phyloP scores from a whole-genome alignment of 331 rosid species.

The Rosa hybrid region DNA sequence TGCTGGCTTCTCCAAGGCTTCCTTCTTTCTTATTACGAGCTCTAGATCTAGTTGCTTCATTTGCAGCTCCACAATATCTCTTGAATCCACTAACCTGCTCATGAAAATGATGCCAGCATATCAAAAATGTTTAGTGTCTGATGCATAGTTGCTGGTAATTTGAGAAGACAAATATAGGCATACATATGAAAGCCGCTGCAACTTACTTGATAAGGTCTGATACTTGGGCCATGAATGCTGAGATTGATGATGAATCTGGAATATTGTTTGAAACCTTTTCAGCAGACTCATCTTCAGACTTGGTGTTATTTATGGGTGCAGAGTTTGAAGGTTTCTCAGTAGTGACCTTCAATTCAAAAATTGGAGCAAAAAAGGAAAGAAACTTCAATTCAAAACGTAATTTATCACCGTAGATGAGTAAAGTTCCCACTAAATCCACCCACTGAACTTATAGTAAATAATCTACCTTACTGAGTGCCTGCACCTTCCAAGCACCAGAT shows the following conservation, averaged over 20 bases:
- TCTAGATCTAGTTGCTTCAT: conserved; percentile 80
- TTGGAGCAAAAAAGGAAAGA: conserved; percentile 4
- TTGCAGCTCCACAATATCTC: conserved; percentile 82
- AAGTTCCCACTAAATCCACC: background rate
- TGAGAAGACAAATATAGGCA: conserved; percentile 8
- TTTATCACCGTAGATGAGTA: conserved; percentile 1
- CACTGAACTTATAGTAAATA: background rate
- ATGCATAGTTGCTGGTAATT: conserved; percentile 6
- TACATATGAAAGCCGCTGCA: background rate
- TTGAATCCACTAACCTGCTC: conserved; percentile 84
- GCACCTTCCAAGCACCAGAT: conserved; percentile 36
- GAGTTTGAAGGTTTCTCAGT: conserved; percentile 62
- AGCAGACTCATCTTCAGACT: conserved; percentile 37
- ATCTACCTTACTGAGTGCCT: conserved; percentile 64
- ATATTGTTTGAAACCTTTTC: conserved; percentile 36
- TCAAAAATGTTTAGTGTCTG: background rate
- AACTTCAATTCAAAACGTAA: conserved; percentile 32
- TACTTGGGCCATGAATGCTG: conserved; percentile 79
- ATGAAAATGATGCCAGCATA: conserved; percentile 24
- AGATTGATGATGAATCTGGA: conserved; percentile 50
- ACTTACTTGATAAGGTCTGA: conserved; percentile 85
- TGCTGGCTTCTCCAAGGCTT: conserved; percentile 61
- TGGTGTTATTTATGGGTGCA: conserved; percentile 42
- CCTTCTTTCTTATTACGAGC: conserved; percentile 70
- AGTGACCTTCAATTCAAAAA: conserved; percentile 36